phyloP scores from a whole-genome alignment of 75 land plant species.

The Picea glauca region DNA sequence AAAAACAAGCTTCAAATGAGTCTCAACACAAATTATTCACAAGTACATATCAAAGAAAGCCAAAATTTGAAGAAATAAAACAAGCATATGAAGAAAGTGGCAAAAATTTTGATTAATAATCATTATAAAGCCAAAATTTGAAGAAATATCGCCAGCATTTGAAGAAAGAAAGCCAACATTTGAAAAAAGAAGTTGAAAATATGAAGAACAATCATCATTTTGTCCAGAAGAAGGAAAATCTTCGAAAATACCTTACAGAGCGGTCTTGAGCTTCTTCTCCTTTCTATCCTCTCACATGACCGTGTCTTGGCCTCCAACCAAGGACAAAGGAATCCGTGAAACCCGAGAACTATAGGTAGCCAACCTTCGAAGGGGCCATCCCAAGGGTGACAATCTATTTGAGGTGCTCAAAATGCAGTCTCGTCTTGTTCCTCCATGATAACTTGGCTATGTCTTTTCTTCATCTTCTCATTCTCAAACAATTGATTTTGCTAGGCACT shows the following conservation, averaged over 20 bases:
- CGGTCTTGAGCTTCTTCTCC: neutral
- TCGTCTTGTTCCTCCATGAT: neutral
- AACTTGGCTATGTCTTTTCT: neutral
- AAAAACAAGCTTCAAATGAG: too few species aligned
- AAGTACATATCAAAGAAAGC: too few species aligned
- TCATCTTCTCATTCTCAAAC: too few species aligned
- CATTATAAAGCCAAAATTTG: too few species aligned
- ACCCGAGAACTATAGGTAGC: neutral
- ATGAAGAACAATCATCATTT: too few species aligned
- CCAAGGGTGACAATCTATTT: neutral
- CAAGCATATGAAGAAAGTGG: too few species aligned
- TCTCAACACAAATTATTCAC: too few species aligned
- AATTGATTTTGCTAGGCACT: too few species aligned
- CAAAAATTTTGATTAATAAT: too few species aligned
- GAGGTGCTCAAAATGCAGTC: neutral
- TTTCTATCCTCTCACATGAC: neutral
- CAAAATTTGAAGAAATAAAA: too few species aligned
- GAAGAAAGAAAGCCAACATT: neutral
- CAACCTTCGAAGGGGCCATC: neutral
- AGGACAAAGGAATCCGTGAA: neutral
- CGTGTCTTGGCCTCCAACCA: neutral
- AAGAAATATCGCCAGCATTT: neutral
- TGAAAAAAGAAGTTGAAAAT: too few species aligned
- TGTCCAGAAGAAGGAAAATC: too few species aligned
- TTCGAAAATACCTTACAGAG: neutral